phyloP scores from a whole-genome alignment of 306 rosid species.

The Lotus japonicus region DNA sequence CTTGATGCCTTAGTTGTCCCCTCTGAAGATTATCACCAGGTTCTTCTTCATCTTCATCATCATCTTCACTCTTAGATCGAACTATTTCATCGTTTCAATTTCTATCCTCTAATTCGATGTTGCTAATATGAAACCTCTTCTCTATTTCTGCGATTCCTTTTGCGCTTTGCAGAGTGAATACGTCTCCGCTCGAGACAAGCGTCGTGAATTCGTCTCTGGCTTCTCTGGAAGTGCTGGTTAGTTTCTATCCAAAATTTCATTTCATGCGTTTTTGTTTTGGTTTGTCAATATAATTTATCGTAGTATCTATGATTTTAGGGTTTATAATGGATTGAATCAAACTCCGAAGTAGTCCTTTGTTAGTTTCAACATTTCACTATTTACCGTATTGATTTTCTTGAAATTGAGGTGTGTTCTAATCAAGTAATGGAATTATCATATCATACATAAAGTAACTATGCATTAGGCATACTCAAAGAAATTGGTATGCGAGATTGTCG shows the following conservation, averaged over 20 bases:
- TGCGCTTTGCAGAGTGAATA: constrained; percentile 89
- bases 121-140: not conserved
- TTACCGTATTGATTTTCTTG: too few relatives aligned
- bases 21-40: constrained; percentile 98
- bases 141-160: not conserved
- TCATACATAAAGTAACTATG: too few relatives aligned
- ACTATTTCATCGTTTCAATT: not conserved
- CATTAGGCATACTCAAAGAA: too few relatives aligned
- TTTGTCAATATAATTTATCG: not conserved
- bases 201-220: constrained; percentile 89
- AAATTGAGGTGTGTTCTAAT: too few relatives aligned
- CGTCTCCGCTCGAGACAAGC: constrained; percentile 79
- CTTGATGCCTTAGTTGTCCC: constrained; percentile 85
- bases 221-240: constrained; percentile 96
- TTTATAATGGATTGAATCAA: not conserved
- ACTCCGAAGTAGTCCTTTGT: too few relatives aligned
- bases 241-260: constrained; percentile 8
- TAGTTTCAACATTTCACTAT: too few relatives aligned
- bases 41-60: not conserved
- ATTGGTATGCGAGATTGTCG: too few relatives aligned
- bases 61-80: not conserved
- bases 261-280: not conserved
- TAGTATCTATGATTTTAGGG: not conserved
- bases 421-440: too few relatives aligned
- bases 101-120: not conserved